Base-by-base conservation (phyloP, 148 eudicot genomes). In the Chenopodium formosanum region DNA sequence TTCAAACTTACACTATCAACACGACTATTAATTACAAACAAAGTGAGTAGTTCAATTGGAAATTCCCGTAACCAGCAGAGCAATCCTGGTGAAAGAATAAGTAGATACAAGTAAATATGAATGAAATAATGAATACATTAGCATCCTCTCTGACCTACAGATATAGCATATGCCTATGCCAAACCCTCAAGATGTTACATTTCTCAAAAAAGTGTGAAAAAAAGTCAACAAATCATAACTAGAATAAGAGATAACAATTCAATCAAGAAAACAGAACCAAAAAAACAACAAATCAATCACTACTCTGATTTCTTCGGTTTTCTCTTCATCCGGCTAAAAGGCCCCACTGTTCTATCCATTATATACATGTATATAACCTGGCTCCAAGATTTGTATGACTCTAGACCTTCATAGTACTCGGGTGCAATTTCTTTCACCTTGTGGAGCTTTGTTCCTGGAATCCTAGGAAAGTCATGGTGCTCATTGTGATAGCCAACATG, bases 401-500 rank as follows among this genome's bases (percentile, higher is more conserved):
- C 88, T 40, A 95, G 83, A 32, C 77, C 80, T 19, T 92, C 90
- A 31, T 94, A 94, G 75, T 85, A 94, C 85, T 94, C 98, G 0
- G 95, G 92, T 27, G 98, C 98, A 86, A 95, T 93, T 89, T 92
- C 97, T 91, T 85, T 92, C 86, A 95, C 93, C 88, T 87, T 89
- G 83, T 93, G 90, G 50, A 94, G 98, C 90, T 88, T 92, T 82
- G 86, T 86, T 76, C 98, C 98, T 0, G 98, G 89, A 62, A 95
- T 92, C 73, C 97, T 92, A 0, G 98, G 98, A 81, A 95, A 95
- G 82, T 95, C 98, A 74, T 93, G 98, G 87, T 95, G 97, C 85
- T 95, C 98, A 53, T 95, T 95, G 84, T 93, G 97, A 84, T 93
- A 95, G 1, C 98, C 98, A n/a, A 95, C 98, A 22, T 88, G 89